Evolutionary conservation across 768 basidiomycete species (phyloP).

Genomic region (Russula sp.): DNA sequence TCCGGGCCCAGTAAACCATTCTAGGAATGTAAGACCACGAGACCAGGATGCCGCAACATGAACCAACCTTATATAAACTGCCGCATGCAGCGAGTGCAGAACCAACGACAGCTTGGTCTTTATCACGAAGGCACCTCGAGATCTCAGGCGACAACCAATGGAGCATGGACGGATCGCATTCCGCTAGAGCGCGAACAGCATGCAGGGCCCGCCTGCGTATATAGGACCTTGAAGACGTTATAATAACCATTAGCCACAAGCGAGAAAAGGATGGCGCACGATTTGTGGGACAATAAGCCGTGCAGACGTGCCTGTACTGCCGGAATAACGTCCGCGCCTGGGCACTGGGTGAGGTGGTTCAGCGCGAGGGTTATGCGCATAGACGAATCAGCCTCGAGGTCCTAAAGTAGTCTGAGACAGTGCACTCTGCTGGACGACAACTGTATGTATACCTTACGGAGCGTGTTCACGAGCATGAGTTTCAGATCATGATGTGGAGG

Average conservation of each 20-base stretch:
- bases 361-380: conserved; percentile 64
- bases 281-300: conserved; percentile 60
- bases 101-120: conserved; percentile 13
- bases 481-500: conserved; percentile 58
- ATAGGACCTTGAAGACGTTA: neutral
- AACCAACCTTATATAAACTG: conserved; percentile 15
- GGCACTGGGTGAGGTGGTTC: conserved; percentile 54
- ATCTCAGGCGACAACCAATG: conserved; percentile 15
- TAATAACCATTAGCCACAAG: neutral
- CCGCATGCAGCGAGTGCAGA: conserved; percentile 13
- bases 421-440: neutral
- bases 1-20: conserved; percentile 14
- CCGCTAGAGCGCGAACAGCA: conserved; percentile 13
- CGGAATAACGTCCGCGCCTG: conserved; percentile 63
- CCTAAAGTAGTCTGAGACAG: conserved; percentile 37
- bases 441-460: conserved; percentile 55
- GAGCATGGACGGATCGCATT: conserved; percentile 9
- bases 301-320: conserved; percentile 62
- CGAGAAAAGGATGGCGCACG: conserved; percentile 51
- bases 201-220: conserved; percentile 13
- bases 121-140: conserved; percentile 13
- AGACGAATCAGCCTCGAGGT: conserved; percentile 53
- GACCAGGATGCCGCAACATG: neutral
- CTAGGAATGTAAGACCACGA: conserved; percentile 4
- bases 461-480: conserved; percentile 80